phyloP scores from a whole-genome alignment of 2,329 filamentous ascomycete species.

The Fonsecaea pedrosoi region DNA sequence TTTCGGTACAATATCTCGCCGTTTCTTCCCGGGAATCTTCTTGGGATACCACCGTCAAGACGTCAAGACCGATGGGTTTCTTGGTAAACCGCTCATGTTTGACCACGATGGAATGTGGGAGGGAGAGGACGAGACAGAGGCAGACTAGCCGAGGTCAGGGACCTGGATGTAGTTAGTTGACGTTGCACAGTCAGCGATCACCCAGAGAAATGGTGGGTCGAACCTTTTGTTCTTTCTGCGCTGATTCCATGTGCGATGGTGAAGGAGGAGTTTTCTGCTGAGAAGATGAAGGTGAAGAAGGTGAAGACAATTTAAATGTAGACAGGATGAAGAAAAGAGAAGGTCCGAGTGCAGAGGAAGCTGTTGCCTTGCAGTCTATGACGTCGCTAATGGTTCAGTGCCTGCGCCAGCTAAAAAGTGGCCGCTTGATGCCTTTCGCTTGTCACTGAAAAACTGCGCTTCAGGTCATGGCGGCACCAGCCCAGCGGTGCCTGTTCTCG shows the following conservation, averaged over 20 bases:
- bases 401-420: background rate
- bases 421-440: background rate
- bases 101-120: background rate
- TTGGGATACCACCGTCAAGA: background rate
- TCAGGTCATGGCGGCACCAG: background rate
- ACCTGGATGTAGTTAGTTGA: background rate
- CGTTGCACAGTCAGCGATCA: background rate
- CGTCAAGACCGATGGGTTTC: background rate
- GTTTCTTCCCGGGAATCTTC: conserved; percentile 7
- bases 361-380: background rate
- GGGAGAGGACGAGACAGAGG: background rate
- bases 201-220: background rate
- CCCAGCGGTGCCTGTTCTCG: no score
- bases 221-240: background rate
- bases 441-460: background rate
- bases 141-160: background rate
- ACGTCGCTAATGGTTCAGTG: background rate
- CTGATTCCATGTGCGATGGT: background rate
- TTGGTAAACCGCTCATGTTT: background rate
- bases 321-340: background rate
- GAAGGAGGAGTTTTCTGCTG: background rate
- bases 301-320: background rate
- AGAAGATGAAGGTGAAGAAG: background rate
- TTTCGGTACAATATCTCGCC: conserved; percentile 9
- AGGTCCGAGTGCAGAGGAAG: background rate